Base-by-base conservation (phyloP, 1,139 yeast genomes). In the Groenewaldozyma sp. region DNA sequence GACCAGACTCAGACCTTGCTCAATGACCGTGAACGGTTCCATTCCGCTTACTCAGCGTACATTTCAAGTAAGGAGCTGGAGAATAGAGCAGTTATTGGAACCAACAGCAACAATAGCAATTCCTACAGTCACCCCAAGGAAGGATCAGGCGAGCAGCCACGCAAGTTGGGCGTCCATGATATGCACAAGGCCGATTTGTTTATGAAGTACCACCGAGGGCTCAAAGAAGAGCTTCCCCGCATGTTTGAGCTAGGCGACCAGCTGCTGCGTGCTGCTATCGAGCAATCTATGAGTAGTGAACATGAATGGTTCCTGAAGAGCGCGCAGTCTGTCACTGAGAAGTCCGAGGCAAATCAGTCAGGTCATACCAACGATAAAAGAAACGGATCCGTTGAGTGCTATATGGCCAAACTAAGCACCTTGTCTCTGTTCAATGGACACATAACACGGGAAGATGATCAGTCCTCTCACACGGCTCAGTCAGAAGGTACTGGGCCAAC, bases 171-270 rank as follows among this genome's bases (percentile, higher is more conserved):
- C 10, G 36, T 37, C 3, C 33, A 35, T 10, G 48, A 47, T 22
- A 24, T 34, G 20, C 42, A 42, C 14, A 43, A 41, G 24, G 58
- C 60, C 1, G 54, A 53, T 37, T 38, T 43, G 14, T 51, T 54
- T 40, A 45, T 54, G 31, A 45, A 46, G 37, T 44, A 46, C 29
- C 60, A 56, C 44, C 45, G 48, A 27, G 41, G 47, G 34, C 38
- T 58, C 28, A 56, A 56, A 31, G 47, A 44, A 28, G 62, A 56
- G 34, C 42, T 58, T 22, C 58, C 61, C 1, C 51, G 48, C 17
- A 46, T 55, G 36, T 48, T 56, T 29, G 39, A 36, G 10, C 39
- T 48, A 24, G 53, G 54, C 2, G 54, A 54, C 36, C 42, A 46
- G 19, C 43, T 53, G 44, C 50, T 53, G 11, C 52, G 46, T 6